Conservation (phyloP, 495 filamentous ascomycete genomes). For the Geoglossum glabrum region DNA sequence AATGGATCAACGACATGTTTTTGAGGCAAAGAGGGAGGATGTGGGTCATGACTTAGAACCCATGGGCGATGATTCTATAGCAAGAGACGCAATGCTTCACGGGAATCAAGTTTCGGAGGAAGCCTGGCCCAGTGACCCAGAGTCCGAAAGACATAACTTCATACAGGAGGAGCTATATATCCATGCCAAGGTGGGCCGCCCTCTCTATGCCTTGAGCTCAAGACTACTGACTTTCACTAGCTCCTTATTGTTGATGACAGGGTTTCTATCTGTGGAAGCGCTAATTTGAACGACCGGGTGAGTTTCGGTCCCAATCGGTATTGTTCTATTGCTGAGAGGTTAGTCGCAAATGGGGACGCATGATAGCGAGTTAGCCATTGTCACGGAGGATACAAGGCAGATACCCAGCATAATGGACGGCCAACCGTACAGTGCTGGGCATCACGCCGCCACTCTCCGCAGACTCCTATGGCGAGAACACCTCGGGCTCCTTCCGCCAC, state of each 20-base stretch:
- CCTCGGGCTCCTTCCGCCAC: constrained; percentile 59
- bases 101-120: constrained; percentile 46
- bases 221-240: not conserved
- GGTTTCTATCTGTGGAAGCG: constrained; percentile 63
- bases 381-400: constrained; percentile 69
- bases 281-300: constrained; percentile 81
- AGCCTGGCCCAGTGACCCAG: constrained; percentile 46
- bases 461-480: constrained; percentile 86
- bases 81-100: constrained; percentile 61
- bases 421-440: constrained; percentile 47
- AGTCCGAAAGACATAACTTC: constrained; percentile 65
- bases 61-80: constrained; percentile 45
- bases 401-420: constrained; percentile 65
- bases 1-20: constrained; percentile 37
- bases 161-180: constrained; percentile 91
- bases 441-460: constrained; percentile 61
- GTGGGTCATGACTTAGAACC: constrained; percentile 21
- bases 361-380: constrained; percentile 81
- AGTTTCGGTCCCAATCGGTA: constrained; percentile 9
- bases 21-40: constrained; percentile 35
- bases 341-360: constrained; percentile 70
- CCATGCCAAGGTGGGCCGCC: constrained; percentile 46
- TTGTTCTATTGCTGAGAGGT: not conserved
- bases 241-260: constrained; percentile 68
- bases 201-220: not conserved